A percentile compares a stretch with the other conserved stretches of the same genome.
Evolutionary conservation across 2,329 filamentous ascomycete genomes (phyloP).

Genomic region (Leptographium flavum): DNA sequence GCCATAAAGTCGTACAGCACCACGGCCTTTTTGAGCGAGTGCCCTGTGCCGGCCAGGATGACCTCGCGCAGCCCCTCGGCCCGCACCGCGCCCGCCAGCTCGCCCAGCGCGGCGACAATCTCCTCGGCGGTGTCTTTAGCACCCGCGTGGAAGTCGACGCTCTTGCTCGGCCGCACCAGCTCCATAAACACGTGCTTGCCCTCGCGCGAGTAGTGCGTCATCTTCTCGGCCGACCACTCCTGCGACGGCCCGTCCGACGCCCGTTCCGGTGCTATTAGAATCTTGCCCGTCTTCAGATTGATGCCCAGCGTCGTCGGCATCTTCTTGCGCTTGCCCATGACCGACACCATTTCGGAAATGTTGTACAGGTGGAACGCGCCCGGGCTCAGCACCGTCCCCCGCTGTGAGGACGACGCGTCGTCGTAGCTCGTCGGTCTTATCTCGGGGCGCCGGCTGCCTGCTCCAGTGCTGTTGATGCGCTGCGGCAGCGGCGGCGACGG

Average conservation of each 20-base stretch:
- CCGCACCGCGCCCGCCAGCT: conserved; percentile 72
- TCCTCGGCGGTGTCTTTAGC: conserved; percentile 94
- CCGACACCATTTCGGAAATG: conserved; percentile 93
- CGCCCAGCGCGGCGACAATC: conserved; percentile 76
- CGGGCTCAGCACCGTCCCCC: conserved; percentile 34
- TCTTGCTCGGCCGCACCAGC: conserved; percentile 81
- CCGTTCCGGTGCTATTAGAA: conserved; percentile 82
- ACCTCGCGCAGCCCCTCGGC: conserved; percentile 79
- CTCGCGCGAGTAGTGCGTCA: conserved; percentile 96
- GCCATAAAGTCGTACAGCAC: conserved; percentile 94
- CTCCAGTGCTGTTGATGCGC: conserved; percentile 12
- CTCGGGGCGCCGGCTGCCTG: neutral
- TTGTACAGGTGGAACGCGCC: conserved; percentile 91
- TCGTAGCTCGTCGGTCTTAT: conserved; percentile 17
- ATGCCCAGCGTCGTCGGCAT: conserved; percentile 96
- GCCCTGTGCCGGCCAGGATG: conserved; percentile 60
- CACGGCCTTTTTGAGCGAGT: conserved; percentile 63
- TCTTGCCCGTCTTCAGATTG: conserved; percentile 74
- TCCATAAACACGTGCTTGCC: conserved; percentile 97
- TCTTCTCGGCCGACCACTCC: conserved; percentile 87
- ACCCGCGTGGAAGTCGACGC: conserved; percentile 90
- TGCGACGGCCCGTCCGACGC: conserved; percentile 69
- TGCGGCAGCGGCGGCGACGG: conserved; percentile 11
- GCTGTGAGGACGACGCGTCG: conserved; percentile 16
- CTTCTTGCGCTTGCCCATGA: conserved; percentile 94